These are phyloP conservation scores for Lithohypha guttulata DNA, from an alignment of 2,329 filamentous ascomycete genomes.

Conservation along the genomic window DNA sequence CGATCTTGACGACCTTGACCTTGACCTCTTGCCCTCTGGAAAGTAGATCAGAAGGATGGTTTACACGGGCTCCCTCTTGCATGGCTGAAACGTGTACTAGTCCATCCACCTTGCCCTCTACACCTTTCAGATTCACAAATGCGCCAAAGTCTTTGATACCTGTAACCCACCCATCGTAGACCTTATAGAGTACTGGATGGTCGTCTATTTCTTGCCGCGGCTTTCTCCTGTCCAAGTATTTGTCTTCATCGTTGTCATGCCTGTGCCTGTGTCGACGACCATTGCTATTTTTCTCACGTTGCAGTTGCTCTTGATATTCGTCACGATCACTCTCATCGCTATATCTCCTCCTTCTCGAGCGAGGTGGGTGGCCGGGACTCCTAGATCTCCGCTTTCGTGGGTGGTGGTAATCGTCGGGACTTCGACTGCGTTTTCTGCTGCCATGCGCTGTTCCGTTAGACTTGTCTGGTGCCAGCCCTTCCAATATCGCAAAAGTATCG, in stretches of 20 bases:
- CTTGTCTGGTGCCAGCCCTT: conserved; percentile 62
- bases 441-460: conserved; percentile 31
- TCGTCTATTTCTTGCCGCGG: conserved; percentile 72
- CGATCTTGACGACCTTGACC: conserved; percentile 82
- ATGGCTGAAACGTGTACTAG: conserved; percentile 90
- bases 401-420: conserved; percentile 40
- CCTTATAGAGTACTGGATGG: conserved; percentile 66
- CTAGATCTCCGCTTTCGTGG: conserved; percentile 40
- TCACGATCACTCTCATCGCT: conserved; percentile 39
- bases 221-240: conserved; percentile 52
- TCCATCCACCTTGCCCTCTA: conserved; percentile 81
- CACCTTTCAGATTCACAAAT: conserved; percentile 83
- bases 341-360: conserved; percentile 29
- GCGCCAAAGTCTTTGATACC: conserved; percentile 92
- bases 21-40: conserved; percentile 73
- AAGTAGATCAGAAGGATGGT: conserved; percentile 82
- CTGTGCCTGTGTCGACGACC: conserved; percentile 28
- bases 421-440: conserved; percentile 45
- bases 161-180: conserved; percentile 83
- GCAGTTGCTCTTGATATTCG: conserved; percentile 7
- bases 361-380: conserved; percentile 34
- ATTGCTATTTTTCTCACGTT: conserved; percentile 12
- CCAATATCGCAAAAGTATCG: conserved; percentile 85
- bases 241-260: conserved; percentile 36
- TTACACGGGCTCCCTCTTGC: conserved; percentile 71